Evolutionary conservation across 306 rosid genomes (phyloP).

Genomic region (Abrus pulchellus): DNA sequence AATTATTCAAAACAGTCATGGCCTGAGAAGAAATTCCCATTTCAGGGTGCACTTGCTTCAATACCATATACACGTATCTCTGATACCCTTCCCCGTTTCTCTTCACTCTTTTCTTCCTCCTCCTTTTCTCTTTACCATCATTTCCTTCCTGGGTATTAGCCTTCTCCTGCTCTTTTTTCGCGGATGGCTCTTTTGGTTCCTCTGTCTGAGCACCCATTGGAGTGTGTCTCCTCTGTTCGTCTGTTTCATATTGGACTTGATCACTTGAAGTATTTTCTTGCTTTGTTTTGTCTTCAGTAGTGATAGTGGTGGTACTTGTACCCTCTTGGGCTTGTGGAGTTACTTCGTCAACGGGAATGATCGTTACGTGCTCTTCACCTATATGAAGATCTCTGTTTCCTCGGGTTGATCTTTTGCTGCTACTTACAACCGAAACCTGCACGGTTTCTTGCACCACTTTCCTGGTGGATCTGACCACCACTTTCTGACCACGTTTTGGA

Average conservation of each 20-base stretch:
- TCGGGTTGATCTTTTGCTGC: neutral
- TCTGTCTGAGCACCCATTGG: no score
- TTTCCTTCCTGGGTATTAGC: no score
- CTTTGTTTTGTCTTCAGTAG: constrained; percentile 18
- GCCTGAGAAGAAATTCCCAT: no score
- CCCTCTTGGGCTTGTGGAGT: constrained; percentile 34
- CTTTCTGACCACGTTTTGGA: constrained; percentile 55
- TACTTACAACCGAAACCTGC: constrained; percentile 48
- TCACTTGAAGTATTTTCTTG: neutral
- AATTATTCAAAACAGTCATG: no score
- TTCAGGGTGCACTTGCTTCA: no score
- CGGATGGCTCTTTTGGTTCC: no score
- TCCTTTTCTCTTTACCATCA: no score
- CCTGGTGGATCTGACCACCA: constrained; percentile 53
- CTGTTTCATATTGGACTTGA: neutral
- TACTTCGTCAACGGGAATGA: constrained; percentile 49
- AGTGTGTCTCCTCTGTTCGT: neutral
- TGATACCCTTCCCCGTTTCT: no score
- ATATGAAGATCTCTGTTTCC: neutral
- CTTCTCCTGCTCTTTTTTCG: neutral
- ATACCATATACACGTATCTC: no score
- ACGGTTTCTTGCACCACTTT: constrained; percentile 49
- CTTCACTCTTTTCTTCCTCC: no score
- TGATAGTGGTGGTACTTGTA: constrained; percentile 7
- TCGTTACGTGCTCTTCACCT: constrained; percentile 41